Conservation (phyloP, 495 filamentous ascomycete genomes). For the Xylaria grammica region DNA sequence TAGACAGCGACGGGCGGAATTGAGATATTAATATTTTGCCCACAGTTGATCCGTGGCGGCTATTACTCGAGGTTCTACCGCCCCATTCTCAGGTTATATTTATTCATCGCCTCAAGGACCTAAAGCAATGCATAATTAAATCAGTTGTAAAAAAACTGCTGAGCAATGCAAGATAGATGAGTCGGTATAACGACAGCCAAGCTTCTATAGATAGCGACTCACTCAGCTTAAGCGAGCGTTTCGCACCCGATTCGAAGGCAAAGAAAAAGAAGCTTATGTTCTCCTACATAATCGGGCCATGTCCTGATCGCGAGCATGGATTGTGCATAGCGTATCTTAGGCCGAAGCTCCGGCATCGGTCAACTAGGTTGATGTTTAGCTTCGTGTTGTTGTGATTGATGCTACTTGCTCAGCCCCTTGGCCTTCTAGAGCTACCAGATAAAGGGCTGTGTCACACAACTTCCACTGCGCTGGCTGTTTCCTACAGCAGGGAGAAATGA, state of each 20-base stretch:
- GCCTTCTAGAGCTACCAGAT: too few species aligned
- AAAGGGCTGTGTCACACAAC: too few species aligned
- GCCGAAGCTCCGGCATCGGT: conserved; percentile 13
- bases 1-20: neutral
- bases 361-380: neutral
- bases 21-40: neutral
- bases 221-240: neutral
- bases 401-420: neutral
- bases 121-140: too few species aligned
- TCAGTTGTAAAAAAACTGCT: neutral
- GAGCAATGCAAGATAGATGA: neutral
- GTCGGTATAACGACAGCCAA: neutral
- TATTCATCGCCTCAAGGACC: too few species aligned
- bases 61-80: neutral
- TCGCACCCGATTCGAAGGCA: neutral
- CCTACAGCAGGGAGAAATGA: too few species aligned
- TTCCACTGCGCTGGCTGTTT: conserved; percentile 6
- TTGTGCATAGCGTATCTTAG: neutral
- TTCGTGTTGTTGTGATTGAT: neutral
- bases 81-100: neutral
- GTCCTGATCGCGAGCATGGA: neutral
- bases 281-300: neutral
- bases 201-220: conserved; percentile 2
- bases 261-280: neutral
- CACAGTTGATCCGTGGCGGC: neutral